phyloP scores from a whole-genome alignment of 805 yeast genomes.

The Tetrapisispora namnaoensis region DNA sequence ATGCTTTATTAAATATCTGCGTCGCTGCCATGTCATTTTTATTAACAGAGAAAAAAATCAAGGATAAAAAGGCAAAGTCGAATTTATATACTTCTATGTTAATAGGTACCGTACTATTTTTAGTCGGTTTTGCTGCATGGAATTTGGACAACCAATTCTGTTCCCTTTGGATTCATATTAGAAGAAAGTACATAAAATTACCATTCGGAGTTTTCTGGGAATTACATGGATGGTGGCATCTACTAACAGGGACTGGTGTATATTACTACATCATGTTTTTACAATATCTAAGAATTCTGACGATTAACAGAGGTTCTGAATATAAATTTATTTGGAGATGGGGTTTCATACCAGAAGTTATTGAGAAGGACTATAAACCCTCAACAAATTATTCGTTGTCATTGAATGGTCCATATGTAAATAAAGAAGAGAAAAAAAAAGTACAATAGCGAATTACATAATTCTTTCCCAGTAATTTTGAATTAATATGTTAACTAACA shows the following conservation, averaged over 20 bases:
- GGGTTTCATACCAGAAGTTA: constrained; percentile 44
- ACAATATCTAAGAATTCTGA: constrained; percentile 53
- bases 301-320: constrained; percentile 31
- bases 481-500: not conserved
- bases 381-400: constrained; percentile 20
- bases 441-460: not conserved
- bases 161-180: constrained; percentile 40
- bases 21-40: constrained; percentile 52
- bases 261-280: constrained; percentile 74
- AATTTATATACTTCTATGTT: constrained; percentile 46
- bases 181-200: constrained; percentile 56
- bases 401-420: constrained; percentile 12
- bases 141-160: constrained; percentile 82
- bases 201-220: constrained; percentile 82
- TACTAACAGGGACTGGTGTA: constrained; percentile 76
- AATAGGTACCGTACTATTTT: constrained; percentile 52
- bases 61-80: constrained; percentile 39
- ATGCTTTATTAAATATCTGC: constrained; percentile 63
- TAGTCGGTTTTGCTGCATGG: constrained; percentile 77
- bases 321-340: constrained; percentile 47
- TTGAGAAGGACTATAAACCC: constrained; percentile 10
- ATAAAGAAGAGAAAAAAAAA: not conserved
- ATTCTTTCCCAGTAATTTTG: not conserved
- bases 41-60: constrained; percentile 46
- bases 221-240: constrained; percentile 98